Conservation (phyloP, 345 rosid species). For the Brassica rapa region DNA sequence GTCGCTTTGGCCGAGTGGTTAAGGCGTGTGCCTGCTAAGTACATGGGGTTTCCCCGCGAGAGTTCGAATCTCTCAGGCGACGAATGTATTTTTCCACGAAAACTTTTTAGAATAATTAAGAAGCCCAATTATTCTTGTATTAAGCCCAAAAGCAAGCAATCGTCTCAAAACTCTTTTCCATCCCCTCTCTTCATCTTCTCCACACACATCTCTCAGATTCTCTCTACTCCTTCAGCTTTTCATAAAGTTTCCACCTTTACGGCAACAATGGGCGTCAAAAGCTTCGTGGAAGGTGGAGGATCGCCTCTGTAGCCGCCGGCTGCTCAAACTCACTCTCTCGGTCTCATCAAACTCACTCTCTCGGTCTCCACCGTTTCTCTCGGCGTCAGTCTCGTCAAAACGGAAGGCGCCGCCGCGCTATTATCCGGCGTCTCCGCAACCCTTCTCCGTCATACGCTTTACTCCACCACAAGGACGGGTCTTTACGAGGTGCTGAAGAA, state of each 20-base stretch:
- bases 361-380: slow-evolving; percentile 77
- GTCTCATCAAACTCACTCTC: slow-evolving; percentile 84
- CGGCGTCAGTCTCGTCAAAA: slow-evolving; percentile 52
- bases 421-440: slow-evolving; percentile 87
- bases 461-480: slow-evolving; percentile 86
- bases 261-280: slow-evolving; percentile 22
- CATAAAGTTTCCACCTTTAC: no score
- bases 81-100: slow-evolving; percentile 16
- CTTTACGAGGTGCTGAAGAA: slow-evolving; percentile 67
- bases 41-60: slow-evolving; percentile 75
- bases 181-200: slow-evolving; percentile 12
- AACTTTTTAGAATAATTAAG: no score
- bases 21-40: slow-evolving; percentile 74
- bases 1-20: slow-evolving; percentile 68
- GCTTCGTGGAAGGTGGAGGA: slow-evolving; percentile 67
- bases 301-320: slow-evolving; percentile 74
- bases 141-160: no score
- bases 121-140: no score
- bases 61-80: slow-evolving; percentile 85
- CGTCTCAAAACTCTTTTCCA: no score
- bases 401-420: slow-evolving; percentile 59
- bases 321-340: slow-evolving; percentile 86
- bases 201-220: slow-evolving; percentile 5
- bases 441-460: slow-evolving; percentile 72
- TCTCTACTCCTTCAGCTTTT: not conserved